A percentile compares a stretch with the other conserved stretches of the same genome.
Conservation (phyloP, 1,139 yeast species). For the Geotrichum candidum region DNA sequence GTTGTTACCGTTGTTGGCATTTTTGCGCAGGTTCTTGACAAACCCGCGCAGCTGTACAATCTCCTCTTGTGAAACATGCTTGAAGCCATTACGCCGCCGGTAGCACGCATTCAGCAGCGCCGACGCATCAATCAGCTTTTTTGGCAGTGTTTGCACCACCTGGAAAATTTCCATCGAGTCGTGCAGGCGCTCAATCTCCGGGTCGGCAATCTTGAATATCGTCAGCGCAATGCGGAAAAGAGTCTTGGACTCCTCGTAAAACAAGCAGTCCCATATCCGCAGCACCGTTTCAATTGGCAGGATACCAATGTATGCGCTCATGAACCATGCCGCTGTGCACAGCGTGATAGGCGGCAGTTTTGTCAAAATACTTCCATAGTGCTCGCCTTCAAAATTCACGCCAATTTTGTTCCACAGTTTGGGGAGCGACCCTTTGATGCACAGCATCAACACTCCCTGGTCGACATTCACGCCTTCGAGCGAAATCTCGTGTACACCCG, state of each 20-base stretch:
- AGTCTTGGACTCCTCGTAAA: slow-evolving; percentile 86
- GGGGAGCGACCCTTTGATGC: slow-evolving; percentile 79
- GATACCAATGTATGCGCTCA: slow-evolving; percentile 87
- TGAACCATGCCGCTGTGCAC: slow-evolving; percentile 96
- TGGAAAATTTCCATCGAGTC: slow-evolving; percentile 88
- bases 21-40: slow-evolving; percentile 48
- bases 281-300: slow-evolving; percentile 82
- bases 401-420: slow-evolving; percentile 61
- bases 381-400: slow-evolving; percentile 35
- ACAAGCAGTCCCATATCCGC: slow-evolving; percentile 89
- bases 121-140: slow-evolving; percentile 63
- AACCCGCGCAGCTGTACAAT: slow-evolving; percentile 69
- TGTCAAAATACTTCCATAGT: slow-evolving; percentile 58
- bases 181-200: slow-evolving; percentile 43
- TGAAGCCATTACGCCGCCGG: slow-evolving; percentile 67
- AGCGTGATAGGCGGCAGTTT: slow-evolving; percentile 79
- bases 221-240: slow-evolving; percentile 79
- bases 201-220: slow-evolving; percentile 72
- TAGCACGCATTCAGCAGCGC: slow-evolving; percentile 66
- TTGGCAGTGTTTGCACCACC: slow-evolving; percentile 77
- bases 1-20: neutral
- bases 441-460: slow-evolving; percentile 88
- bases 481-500: slow-evolving; percentile 85
- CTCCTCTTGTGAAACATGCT: slow-evolving; percentile 74
- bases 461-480: slow-evolving; percentile 93